phyloP scores from a whole-genome alignment of 2,329 filamentous ascomycete species.

The Pseudogymnoascus sp. region DNA sequence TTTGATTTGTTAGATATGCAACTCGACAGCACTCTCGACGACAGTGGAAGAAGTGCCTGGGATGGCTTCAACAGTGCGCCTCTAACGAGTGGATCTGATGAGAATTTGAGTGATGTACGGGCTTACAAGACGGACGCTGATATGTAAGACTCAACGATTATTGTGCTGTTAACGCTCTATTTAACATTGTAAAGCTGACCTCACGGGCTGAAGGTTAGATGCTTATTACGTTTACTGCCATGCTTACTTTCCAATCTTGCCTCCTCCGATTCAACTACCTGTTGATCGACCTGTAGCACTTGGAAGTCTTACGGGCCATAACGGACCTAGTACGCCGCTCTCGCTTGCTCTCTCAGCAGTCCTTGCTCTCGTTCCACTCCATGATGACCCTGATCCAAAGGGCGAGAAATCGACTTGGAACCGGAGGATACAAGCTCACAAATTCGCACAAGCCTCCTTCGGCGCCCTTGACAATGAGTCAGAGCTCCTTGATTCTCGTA shows the following conservation, averaged over 20 bases:
- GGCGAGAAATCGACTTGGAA: slow-evolving; percentile 36
- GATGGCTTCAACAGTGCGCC: slow-evolving; percentile 14
- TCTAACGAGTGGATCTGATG: slow-evolving; percentile 14
- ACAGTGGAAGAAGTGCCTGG: neutral
- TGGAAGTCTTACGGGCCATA: slow-evolving; percentile 29
- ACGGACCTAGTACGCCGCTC: slow-evolving; percentile 38
- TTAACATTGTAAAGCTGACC: neutral
- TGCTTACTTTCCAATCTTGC: slow-evolving; percentile 43
- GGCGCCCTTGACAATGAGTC: slow-evolving; percentile 43
- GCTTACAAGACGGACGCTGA: slow-evolving; percentile 23
- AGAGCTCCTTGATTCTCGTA: slow-evolving; percentile 40
- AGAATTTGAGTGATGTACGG: slow-evolving; percentile 15
- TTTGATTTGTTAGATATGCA: neutral
- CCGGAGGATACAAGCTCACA: slow-evolving; percentile 42
- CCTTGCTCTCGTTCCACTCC: slow-evolving; percentile 41
- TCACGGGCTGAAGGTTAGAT: slow-evolving; percentile 32
- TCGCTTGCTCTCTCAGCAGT: slow-evolving; percentile 42
- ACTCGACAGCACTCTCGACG: neutral
- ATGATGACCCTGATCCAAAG: slow-evolving; percentile 25
- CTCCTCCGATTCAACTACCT: slow-evolving; percentile 32
- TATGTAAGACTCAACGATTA: slow-evolving; percentile 19
- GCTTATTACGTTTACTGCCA: slow-evolving; percentile 48
- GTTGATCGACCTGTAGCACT: slow-evolving; percentile 29
- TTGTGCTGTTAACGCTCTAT: neutral
- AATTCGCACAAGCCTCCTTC: slow-evolving; percentile 40